Conservation (phyloP, 352 stramenopile genomes). For the Phytophthora palmivora region DNA sequence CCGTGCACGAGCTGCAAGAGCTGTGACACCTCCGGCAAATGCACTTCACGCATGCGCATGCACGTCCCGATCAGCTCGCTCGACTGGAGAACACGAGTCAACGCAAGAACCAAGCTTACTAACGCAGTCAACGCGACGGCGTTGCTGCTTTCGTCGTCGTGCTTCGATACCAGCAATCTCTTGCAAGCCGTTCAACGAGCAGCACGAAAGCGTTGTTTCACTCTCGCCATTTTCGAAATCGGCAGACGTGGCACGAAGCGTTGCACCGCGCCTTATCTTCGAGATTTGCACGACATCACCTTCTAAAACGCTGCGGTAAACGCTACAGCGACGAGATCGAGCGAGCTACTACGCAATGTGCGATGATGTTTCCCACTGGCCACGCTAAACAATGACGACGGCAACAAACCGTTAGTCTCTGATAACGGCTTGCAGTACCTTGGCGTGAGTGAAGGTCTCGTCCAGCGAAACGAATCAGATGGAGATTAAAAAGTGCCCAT, state of each 20-base stretch:
- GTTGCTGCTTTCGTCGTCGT: background rate
- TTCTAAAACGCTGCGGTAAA: background rate
- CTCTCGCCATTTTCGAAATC: constrained; percentile 23
- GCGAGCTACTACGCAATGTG: background rate
- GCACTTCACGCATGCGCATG: background rate
- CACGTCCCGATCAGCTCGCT: constrained; percentile 3
- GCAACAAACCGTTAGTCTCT: background rate
- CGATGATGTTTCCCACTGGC: background rate
- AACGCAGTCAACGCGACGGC: background rate
- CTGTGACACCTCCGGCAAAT: constrained; percentile 24
- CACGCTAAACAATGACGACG: background rate
- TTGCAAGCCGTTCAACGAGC: constrained; percentile 3
- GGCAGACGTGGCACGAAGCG: constrained; percentile 17
- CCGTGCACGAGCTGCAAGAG: background rate
- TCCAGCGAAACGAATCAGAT: constrained; percentile 40
- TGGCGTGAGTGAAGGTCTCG: constrained; percentile 28
- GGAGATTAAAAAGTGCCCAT: constrained; percentile 30
- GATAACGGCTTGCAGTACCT: background rate
- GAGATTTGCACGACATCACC: constrained; percentile 26
- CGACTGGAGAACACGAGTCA: constrained; percentile 22
- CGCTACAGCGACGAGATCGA: background rate
- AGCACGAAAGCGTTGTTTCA: background rate
- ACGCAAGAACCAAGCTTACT: background rate
- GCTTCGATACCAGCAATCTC: background rate
- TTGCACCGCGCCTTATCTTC: constrained; percentile 31